phyloP scores from a whole-genome alignment of 371 early-diverging fungal species.

The Actinomortierella ambigua region DNA sequence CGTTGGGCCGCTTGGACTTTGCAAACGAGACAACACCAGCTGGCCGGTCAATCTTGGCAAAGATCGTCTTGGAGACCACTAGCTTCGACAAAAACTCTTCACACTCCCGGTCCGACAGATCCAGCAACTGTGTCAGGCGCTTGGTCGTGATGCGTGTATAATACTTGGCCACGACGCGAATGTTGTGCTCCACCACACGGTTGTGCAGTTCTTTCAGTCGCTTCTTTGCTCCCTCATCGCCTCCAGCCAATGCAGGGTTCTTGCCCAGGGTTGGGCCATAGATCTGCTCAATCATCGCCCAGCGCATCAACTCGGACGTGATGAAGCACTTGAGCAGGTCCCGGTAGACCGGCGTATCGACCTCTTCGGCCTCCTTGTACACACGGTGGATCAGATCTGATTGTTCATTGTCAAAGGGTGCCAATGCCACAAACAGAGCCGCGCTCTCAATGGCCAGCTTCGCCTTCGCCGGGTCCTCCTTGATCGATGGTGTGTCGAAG shows the following conservation, averaged over 20 bases:
- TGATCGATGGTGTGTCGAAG: constrained; percentile 82
- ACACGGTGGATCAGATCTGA: constrained; percentile 89
- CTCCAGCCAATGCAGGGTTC: constrained; percentile 72
- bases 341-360: constrained; percentile 72
- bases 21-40: constrained; percentile 90
- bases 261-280: constrained; percentile 77
- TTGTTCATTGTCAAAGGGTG: constrained; percentile 97
- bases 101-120: constrained; percentile 75
- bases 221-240: constrained; percentile 78
- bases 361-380: constrained; percentile 76
- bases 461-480: constrained; percentile 84
- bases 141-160: constrained; percentile 88
- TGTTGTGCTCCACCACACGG: constrained; percentile 97
- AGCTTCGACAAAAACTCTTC: constrained; percentile 92
- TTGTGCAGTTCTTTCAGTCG: constrained; percentile 87
- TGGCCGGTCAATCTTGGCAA: constrained; percentile 94
- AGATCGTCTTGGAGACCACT: constrained; percentile 93
- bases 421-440: constrained; percentile 82
- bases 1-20: constrained; percentile 82
- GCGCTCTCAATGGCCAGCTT: constrained; percentile 78
- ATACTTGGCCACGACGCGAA: constrained; percentile 95
- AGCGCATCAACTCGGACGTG: constrained; percentile 90
- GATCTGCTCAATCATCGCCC: constrained; percentile 88
- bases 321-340: constrained; percentile 89
- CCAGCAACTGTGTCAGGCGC: constrained; percentile 79